Evolutionary conservation across 2,329 filamentous ascomycete species (phyloP), one percentile per base, ranked within the genome.

Genomic region (Colletotrichum sp.): DNA sequence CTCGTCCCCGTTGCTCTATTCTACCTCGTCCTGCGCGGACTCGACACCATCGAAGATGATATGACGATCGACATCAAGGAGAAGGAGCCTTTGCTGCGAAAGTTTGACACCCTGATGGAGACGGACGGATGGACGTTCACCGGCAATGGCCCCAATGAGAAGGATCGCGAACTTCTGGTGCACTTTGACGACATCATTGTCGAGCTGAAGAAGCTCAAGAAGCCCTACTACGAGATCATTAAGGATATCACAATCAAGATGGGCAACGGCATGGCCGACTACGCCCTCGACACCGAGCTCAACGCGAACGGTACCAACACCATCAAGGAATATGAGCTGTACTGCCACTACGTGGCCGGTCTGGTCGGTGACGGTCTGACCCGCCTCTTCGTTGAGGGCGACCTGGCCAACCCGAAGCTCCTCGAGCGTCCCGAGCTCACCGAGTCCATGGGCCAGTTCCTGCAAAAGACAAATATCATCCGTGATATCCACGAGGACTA

Each of bases 221-320:
- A 93, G 65, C 92, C 91, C 72, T 99, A 99, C 87, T 92, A 91
- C 84, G 91, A 89, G 8, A 96, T 99, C 82, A 97, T 99, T 86
- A 93, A 94, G 85, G 96, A 99, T 80, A 98, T 99, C 82, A 95
- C 96, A 36, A 88, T 93, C 82, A 94, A 95, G 87, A 99, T 99
- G 97, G 96, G 96, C 78, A 96, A 99, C 82, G 97, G 97, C 79
- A 99, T 99, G 97, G 97, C 97, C 32, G 96, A 99, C 86, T 99
- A 98, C 84, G 94, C 92, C 55, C 89, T 94, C 79, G 97, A 98
- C 81, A 93, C 95, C 16, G 95, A 97, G 80, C 91, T 94, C 85
- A 95, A 96, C 80, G 88, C 91, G 78, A 92, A 95, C 75, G 95
- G 95, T 64, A 93, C 99, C 75, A 90, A 95, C 82, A 96, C 94